Conservation (phyloP, 192 early-diverging fungal genomes). For the Gaertneriomyces sp. region DNA sequence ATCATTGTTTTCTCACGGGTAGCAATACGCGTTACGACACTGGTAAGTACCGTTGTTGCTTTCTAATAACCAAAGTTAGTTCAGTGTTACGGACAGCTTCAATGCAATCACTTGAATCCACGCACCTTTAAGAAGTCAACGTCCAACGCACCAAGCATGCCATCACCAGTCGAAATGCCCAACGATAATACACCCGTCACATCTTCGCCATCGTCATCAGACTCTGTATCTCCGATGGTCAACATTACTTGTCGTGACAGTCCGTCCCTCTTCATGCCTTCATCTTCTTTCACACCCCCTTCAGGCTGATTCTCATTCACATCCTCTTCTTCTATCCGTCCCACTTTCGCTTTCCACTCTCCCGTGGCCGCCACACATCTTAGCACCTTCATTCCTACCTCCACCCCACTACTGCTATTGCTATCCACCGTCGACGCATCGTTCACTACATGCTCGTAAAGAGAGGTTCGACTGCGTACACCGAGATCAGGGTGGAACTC, state of each 20-base stretch:
- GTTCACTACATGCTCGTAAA: constrained; percentile 25
- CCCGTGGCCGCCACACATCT: constrained; percentile 1
- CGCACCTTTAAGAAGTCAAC: neutral
- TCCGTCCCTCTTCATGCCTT: too few relatives aligned
- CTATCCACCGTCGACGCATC: neutral
- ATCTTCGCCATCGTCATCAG: neutral
- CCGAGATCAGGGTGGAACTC: constrained; percentile 29
- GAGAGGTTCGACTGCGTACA: constrained; percentile 21
- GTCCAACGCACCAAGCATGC: neutral
- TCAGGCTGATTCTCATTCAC: neutral
- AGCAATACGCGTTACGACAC: constrained; percentile 23
- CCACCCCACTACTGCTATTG: constrained; percentile 3
- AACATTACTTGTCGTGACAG: too few relatives aligned
- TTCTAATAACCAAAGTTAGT: neutral
- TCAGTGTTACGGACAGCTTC: neutral
- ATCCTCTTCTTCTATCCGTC: neutral
- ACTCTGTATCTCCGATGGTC: neutral
- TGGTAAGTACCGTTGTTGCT: constrained; percentile 11
- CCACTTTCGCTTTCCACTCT: neutral
- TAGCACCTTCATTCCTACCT: neutral
- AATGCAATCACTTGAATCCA: too few relatives aligned
- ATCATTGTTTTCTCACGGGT: constrained; percentile 27
- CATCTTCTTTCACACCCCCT: neutral
- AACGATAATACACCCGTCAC: neutral
- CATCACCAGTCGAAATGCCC: neutral